A percentile compares a stretch with the other conserved stretches of the same genome.
Conservation (phyloP, 768 basidiomycete species). For the Candolleomyces eurysporus region DNA sequence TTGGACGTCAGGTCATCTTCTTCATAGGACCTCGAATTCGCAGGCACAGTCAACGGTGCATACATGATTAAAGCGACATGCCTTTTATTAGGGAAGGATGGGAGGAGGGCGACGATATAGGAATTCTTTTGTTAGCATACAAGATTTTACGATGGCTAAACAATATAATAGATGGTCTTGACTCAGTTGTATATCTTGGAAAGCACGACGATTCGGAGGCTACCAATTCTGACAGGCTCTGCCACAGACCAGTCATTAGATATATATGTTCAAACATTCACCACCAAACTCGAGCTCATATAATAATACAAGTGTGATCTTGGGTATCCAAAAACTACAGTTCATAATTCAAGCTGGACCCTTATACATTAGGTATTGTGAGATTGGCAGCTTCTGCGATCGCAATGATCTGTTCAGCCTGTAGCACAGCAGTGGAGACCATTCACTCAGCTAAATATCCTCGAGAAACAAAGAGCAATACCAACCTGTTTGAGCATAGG, state of each 20-base stretch:
- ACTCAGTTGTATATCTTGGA: too few species aligned
- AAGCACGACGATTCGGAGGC: too few species aligned
- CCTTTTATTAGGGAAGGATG: not conserved
- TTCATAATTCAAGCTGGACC: not conserved
- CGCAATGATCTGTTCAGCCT: slow-evolving; percentile 48
- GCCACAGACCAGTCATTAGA: too few species aligned
- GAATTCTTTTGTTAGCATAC: too few species aligned
- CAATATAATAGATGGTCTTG: too few species aligned
- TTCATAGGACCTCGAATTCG: slow-evolving; percentile 26
- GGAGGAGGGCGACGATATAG: too few species aligned
- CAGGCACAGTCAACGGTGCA: not conserved
- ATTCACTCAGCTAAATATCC: not conserved
- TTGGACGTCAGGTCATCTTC: slow-evolving; percentile 20
- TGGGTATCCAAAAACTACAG: too few species aligned
- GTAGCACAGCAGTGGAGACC: not conserved
- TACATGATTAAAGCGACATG: not conserved
- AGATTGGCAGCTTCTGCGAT: slow-evolving; percentile 56
- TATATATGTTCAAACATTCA: too few species aligned
- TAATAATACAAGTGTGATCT: too few species aligned
- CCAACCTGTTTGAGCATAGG: slow-evolving; percentile 84
- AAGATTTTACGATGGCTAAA: too few species aligned
- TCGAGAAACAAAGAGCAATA: not conserved
- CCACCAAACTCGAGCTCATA: too few species aligned
- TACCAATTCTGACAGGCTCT: too few species aligned
- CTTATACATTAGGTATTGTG: slow-evolving; percentile 42